Conservation (phyloP, 495 filamentous ascomycete genomes). For the Hapsidospora chrysogenum region DNA sequence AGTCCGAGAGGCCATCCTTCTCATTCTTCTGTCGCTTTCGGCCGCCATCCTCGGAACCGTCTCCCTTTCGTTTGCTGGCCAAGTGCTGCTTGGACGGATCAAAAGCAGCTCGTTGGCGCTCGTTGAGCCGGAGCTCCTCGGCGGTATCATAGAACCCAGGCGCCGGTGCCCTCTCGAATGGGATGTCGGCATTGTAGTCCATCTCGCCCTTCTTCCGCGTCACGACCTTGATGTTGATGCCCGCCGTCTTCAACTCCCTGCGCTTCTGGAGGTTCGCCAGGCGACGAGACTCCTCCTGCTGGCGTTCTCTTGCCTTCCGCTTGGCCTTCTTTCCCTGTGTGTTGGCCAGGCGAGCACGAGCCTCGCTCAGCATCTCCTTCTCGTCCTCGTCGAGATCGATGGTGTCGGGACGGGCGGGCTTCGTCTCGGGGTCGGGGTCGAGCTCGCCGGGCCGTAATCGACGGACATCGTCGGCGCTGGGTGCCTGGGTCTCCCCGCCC, state of each 20-base stretch:
- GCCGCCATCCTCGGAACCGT: constrained; percentile 66
- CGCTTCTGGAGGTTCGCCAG: constrained; percentile 87
- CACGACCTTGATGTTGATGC: constrained; percentile 95
- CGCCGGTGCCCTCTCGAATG: constrained; percentile 83
- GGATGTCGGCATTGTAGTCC: constrained; percentile 98
- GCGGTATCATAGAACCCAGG: constrained; percentile 86
- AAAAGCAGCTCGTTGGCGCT: constrained; percentile 73
- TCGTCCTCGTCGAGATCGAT: constrained; percentile 98
- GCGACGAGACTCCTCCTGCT: constrained; percentile 84
- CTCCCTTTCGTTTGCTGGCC: constrained; percentile 89
- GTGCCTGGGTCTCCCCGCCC: constrained; percentile 74
- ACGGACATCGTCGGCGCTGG: constrained; percentile 86
- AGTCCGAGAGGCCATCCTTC: constrained; percentile 57
- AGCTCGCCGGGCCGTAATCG: constrained; percentile 81
- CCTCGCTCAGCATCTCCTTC: constrained; percentile 98
- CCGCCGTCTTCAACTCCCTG: constrained; percentile 88
- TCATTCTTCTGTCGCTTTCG: constrained; percentile 76
- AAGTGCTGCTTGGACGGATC: constrained; percentile 91
- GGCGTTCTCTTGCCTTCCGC: constrained; percentile 86
- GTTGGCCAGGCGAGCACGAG: constrained; percentile 87
- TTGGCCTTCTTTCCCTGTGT: constrained; percentile 99
- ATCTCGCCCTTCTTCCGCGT: constrained; percentile 88
- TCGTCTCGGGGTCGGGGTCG: constrained; percentile 90
- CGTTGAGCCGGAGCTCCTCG: constrained; percentile 67
- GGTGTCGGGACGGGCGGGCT: constrained; percentile 91